Evolutionary conservation across 768 basidiomycete genomes (phyloP).

Genomic region (Amanita fuliginea): DNA sequence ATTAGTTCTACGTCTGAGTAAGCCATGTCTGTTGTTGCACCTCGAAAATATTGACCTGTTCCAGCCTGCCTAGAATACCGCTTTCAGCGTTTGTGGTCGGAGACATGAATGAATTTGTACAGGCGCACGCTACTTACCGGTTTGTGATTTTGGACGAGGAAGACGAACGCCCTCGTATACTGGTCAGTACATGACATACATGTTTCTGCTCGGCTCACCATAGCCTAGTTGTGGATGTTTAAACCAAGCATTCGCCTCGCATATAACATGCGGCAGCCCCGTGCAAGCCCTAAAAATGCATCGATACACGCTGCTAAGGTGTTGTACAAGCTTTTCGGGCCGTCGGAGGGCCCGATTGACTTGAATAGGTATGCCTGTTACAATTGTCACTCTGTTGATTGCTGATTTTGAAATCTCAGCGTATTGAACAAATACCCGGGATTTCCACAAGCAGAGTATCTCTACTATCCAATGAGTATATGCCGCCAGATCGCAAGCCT

Average conservation of each 20-base stretch:
- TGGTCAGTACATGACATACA: constrained; percentile 40
- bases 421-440: constrained; percentile 64
- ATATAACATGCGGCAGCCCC: constrained; percentile 47
- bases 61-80: constrained; percentile 39
- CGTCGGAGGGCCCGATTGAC: constrained; percentile 39
- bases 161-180: constrained; percentile 62
- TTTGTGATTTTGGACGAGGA: constrained; percentile 87
- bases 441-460: constrained; percentile 80
- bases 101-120: constrained; percentile 85
- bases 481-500: constrained; percentile 61
- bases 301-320: constrained; percentile 72
- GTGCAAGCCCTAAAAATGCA: constrained; percentile 48
- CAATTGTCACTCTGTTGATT: neutral
- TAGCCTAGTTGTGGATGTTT: constrained; percentile 80
- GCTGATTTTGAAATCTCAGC: constrained; percentile 19
- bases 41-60: neutral
- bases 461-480: constrained; percentile 72
- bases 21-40: constrained; percentile 18
- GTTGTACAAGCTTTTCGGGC: constrained; percentile 69
- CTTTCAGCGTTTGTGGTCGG: constrained; percentile 85
- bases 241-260: constrained; percentile 79
- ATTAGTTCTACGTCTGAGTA: constrained; percentile 52
- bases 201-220: neutral
- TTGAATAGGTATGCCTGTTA: constrained; percentile 34
- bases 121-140: constrained; percentile 88